A percentile compares a stretch with the other conserved stretches of the same genome.
These are phyloP conservation scores for Oryza rufipogon DNA, from an alignment of 176 grass and related monocot genomes.

Conservation along the genomic window DNA sequence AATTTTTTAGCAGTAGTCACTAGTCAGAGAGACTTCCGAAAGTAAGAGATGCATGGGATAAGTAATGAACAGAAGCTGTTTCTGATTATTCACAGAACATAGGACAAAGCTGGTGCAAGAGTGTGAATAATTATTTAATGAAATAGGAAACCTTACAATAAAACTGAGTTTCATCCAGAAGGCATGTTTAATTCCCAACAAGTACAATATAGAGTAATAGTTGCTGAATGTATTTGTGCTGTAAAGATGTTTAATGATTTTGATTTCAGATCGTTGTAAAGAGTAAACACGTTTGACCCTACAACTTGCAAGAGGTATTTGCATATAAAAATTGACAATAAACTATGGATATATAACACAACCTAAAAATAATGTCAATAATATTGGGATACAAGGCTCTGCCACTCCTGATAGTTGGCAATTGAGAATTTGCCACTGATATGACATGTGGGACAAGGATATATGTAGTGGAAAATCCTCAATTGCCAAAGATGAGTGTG, in stretches of 20 bases:
- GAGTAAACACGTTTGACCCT: not conserved
- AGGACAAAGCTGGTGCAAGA: constrained; percentile 1
- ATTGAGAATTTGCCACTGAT: not conserved
- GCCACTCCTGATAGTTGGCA: not conserved
- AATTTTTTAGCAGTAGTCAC: constrained; percentile 25
- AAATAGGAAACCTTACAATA: not conserved
- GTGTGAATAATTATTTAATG: not conserved
- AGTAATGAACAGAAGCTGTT: constrained; percentile 13
- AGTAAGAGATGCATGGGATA: not conserved
- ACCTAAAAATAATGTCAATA: not conserved
- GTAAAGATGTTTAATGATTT: not conserved
- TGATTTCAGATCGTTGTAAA: not conserved
- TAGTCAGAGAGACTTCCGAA: constrained; percentile 21
- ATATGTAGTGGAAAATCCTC: not conserved
- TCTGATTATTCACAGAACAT: not conserved
- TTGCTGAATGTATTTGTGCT: not conserved
- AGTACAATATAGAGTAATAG: not conserved
- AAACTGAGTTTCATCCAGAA: not conserved
- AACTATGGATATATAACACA: not conserved
- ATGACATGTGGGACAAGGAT: not conserved
- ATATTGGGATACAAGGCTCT: not conserved
- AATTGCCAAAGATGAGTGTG: not conserved
- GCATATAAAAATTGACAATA: not conserved
- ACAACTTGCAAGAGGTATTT: not conserved
- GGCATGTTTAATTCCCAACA: not conserved